Conservation (phyloP, 805 yeast genomes). For the Wickerhamomyces bovis region DNA sequence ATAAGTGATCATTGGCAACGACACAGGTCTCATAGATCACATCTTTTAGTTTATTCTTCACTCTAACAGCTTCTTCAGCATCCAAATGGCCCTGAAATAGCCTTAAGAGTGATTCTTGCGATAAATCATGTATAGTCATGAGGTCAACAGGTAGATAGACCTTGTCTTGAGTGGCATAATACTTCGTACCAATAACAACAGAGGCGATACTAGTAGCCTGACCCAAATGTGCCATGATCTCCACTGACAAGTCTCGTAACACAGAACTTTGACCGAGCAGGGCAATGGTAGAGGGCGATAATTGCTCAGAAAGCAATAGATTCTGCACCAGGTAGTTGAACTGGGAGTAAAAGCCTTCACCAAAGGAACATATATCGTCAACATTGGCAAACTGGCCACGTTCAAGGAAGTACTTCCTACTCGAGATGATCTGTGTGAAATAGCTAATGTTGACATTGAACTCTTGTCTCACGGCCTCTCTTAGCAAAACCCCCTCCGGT, state of each 20-base stretch:
- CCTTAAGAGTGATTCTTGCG: conserved; percentile 60
- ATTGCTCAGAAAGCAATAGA: conserved; percentile 46
- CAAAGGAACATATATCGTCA: conserved; percentile 63
- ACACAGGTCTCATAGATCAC: conserved; percentile 66
- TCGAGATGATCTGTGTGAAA: conserved; percentile 54
- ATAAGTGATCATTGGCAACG: conserved; percentile 72
- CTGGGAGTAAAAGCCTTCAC: conserved; percentile 77
- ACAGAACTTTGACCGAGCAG: conserved; percentile 40
- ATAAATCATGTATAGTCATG: conserved; percentile 44
- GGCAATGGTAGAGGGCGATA: conserved; percentile 49
- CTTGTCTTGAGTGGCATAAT: conserved; percentile 40
- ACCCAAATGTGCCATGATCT: conserved; percentile 74
- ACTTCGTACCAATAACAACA: conserved; percentile 52
- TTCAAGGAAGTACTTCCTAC: conserved; percentile 48
- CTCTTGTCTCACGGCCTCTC: conserved; percentile 44
- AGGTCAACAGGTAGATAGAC: conserved; percentile 59
- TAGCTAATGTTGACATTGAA: conserved; percentile 45
- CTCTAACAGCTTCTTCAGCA: conserved; percentile 17
- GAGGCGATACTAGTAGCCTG: conserved; percentile 73
- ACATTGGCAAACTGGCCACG: conserved; percentile 40
- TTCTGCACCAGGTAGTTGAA: conserved; percentile 62
- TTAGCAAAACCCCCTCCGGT: conserved; percentile 57
- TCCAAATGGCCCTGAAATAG: conserved; percentile 27
- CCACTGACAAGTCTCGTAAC: conserved; percentile 43
- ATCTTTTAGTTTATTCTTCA: conserved; percentile 40